Evolutionary conservation across 2,329 filamentous ascomycete genomes (phyloP), one percentile per base, ranked within the genome.

Genomic region (Orbilia ellipsospora): DNA sequence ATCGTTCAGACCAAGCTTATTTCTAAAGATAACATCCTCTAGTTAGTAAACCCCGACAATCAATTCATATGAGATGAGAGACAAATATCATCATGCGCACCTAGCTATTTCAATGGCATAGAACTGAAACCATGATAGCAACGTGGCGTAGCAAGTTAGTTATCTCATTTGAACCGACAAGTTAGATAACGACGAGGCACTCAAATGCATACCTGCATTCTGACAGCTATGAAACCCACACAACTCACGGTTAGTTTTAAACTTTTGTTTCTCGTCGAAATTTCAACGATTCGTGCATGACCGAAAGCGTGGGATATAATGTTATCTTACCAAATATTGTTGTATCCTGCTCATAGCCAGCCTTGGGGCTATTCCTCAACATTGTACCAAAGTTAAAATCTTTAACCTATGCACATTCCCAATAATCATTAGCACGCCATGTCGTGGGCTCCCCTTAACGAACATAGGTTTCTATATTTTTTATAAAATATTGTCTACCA

Each of bases 301-400:
- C 31, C 2, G 5, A 6, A 10, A 36, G 31, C 8, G 31, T 36
- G 10, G 31, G 3, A 31, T 31, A 7, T 31, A 31, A 7, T n/a
- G 31, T 13, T 26, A 55, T 15, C 87, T 80, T 82, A 94, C 92
- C 93, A 80, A 99, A 98, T 63, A 99, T 97, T 2, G 93, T 97
- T 65, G 90, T 92, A 68, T 96, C 86, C 84, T 96, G 86, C 63
- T 90, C 92, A 82, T 99, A 98, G 83, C 97, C 94, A 63, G 83
- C 88, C 80, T 91, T 92, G 44, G 93, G 87, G 80, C 88, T 92
- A 69, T 88, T 87, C 70, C 95, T 89, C 80, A 99, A 83, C 87
- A 99, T 94, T 40, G 95, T 97, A 67, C 95, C 95, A 83, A 97
- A 99, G 86, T 97, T 99, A 86, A 90, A 99, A 84, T 99, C 96